Percentiles rank a stretch among this genome's conserved stretches.
Evolutionary conservation across 225 moss, liverwort and hornwort species (phyloP).

Genomic region (Lunularia cruciata): DNA sequence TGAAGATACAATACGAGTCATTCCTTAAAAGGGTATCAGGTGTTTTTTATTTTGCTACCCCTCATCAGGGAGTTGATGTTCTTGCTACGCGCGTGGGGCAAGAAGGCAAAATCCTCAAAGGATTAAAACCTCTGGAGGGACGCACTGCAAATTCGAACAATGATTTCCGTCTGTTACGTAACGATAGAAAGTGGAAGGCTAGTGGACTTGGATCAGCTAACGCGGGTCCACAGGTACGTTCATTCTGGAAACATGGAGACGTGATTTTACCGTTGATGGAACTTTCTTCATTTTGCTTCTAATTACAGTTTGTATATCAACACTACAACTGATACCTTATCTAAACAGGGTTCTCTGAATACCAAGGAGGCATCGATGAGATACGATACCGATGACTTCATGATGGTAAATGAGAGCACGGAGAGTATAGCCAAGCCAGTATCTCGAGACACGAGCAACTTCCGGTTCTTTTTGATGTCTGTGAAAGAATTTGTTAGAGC

Average conservation of each 20-base stretch:
- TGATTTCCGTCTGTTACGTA: not conserved
- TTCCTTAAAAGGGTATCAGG: not conserved
- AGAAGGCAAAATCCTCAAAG: too few relatives aligned
- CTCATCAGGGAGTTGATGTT: not conserved
- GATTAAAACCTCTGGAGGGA: too few relatives aligned
- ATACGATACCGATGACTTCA: not conserved
- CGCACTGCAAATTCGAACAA: not conserved
- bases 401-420: not conserved
- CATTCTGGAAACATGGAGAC: too few relatives aligned
- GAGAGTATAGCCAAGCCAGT: not conserved
- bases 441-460: not conserved
- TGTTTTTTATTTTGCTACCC: constrained; percentile 1
- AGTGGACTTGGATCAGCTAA: not conserved
- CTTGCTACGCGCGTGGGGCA: too few relatives aligned
- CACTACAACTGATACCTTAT: too few relatives aligned
- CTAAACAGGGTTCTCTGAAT: not conserved
- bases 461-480: not conserved
- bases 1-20: too few relatives aligned
- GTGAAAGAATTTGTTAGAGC: too few relatives aligned
- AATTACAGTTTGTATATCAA: not conserved
- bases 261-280: too few relatives aligned
- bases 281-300: too few relatives aligned
- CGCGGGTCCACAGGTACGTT: not conserved
- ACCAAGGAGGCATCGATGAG: not conserved
- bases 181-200: not conserved